Base-by-base conservation (phyloP, 73 alveolate species). In the Effrenium voratum region DNA sequence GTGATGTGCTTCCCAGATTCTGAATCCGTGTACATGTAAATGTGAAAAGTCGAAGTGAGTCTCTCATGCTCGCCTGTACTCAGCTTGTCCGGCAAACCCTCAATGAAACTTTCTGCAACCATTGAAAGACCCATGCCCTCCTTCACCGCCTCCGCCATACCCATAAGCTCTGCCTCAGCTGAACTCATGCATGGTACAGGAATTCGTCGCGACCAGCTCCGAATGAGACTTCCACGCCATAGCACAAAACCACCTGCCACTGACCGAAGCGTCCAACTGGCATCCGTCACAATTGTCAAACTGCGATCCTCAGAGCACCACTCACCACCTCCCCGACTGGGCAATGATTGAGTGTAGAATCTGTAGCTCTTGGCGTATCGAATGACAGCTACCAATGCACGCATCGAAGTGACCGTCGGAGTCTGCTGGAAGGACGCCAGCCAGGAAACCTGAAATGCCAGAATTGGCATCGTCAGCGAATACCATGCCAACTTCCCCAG, bases 401-500 rank as follows among this genome's bases (percentile, higher is more conserved):
- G 2, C 41, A 3, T 2, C 0, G 36, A 40, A 12, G 40, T 5
- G 28, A 12, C 80, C 8, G 93, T 83, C 5, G 93, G 93, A 10
- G 38, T 83, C 5, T 50, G 2, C 63, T 83, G 93, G 5, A 12
- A n/a, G 1, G 40, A 5, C 5, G 93, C 49, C 30, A 83, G 41
- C 59, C 49, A 83, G 5, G 59, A n/a, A 10, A 49, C 72, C 19
- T 28, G 10, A 38, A 41, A 83, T 52, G 36, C 1, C 49, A 83
- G 26, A 12, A 41, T 2, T 2, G 59, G 57, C 26, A 16, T 1
- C 50, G 52, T 36, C 30, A 83, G 5, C 24, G 93, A 50, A 19
- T 32, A 5, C 93, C 93, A 83, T 3, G 79, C 57, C 43, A 83
- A 28, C 79, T 36, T 83, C 1, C 93, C 93, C 57, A 83, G 15